A percentile compares a stretch with the other conserved stretches of the same genome.
Conservation (phyloP, 768 basidiomycete genomes). For the Hydnum rufescens region DNA sequence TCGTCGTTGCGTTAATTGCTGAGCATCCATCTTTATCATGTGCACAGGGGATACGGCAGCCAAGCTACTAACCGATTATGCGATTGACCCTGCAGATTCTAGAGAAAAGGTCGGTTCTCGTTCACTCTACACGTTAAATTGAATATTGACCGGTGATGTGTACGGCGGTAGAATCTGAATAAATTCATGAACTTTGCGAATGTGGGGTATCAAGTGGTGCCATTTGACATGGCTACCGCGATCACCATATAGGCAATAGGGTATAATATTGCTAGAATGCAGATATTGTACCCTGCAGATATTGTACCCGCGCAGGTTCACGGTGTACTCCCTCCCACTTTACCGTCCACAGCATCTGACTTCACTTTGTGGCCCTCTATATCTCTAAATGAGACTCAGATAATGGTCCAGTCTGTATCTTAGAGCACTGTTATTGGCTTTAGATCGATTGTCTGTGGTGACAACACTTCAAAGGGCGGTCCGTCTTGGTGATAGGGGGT, state of each 20-base stretch:
- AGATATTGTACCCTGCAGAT: no score
- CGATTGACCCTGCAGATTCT: neutral
- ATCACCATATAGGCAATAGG: neutral
- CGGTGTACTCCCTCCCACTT: no score
- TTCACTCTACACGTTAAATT: neutral
- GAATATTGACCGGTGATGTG: neutral
- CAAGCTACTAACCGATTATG: neutral
- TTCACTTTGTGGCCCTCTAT: no score
- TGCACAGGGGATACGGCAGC: neutral
- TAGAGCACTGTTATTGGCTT: no score
- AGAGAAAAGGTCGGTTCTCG: neutral
- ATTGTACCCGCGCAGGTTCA: no score
- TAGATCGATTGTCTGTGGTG: no score
- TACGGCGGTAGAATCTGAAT: slow-evolving; percentile 31
- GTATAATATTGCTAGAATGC: no score
- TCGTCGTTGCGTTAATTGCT: slow-evolving; percentile 9
- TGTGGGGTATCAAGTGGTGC: slow-evolving; percentile 29
- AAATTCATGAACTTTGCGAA: slow-evolving; percentile 36
- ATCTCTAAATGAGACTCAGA: no score
- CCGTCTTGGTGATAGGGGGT: no score
- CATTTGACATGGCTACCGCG: neutral
- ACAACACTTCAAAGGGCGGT: no score
- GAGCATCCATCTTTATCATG: neutral
- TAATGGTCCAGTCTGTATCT: no score
- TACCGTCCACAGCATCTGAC: no score